Evolutionary conservation across 2,329 filamentous ascomycete genomes (phyloP), one percentile per base, ranked within the genome.

Genomic region (Colletotrichum scovillei): DNA sequence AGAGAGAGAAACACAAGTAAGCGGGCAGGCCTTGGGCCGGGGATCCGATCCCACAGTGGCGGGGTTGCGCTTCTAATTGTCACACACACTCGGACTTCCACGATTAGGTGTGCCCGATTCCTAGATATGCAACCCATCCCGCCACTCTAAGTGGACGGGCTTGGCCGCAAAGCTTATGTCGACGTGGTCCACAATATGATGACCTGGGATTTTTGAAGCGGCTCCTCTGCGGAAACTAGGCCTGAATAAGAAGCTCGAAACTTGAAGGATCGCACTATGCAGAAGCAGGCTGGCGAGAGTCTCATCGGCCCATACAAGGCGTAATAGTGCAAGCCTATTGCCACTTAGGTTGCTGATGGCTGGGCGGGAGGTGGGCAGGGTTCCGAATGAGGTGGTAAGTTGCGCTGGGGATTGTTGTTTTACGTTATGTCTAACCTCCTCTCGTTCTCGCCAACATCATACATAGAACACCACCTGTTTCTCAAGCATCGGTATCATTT

Each of bases 11-110:
- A n/a, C 12, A 8, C 64, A 28, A 19, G 12, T 16, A 49, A n/a
- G 32, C 24, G 57, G n/a, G 0, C 7, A 14, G 11, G 22, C 7
- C 60, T 19, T 3, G 9, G 24, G 24, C 35, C 2, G 16, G 65
- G 58, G 22, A 53, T 22, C n/a, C 38, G 24, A 72, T 69, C 69
- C 65, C 32, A 42, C 58, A 5, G 26, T 19, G 65, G 69, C 58
- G 58, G 69, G 42, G 69, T 63, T 58, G 24, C 65, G 59, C 52
- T 53, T 46, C 19, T 5, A 12, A 53, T 24, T 12, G 16, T 3
- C 12, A 32, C 65, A 52, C 65, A 69, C n/a, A 59, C n/a, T 42
- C 69, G 58, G 69, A 69, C n/a, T 64, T 69, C 24, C 58, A 72
- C 58, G 24, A 26, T 12, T 5, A 6, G 6, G 9, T 14, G n/a